Percentiles rank a stretch among this genome's conserved stretches.
Evolutionary conservation across 2,329 filamentous ascomycete species (phyloP).

Genomic region (Alternaria tenuissima): DNA sequence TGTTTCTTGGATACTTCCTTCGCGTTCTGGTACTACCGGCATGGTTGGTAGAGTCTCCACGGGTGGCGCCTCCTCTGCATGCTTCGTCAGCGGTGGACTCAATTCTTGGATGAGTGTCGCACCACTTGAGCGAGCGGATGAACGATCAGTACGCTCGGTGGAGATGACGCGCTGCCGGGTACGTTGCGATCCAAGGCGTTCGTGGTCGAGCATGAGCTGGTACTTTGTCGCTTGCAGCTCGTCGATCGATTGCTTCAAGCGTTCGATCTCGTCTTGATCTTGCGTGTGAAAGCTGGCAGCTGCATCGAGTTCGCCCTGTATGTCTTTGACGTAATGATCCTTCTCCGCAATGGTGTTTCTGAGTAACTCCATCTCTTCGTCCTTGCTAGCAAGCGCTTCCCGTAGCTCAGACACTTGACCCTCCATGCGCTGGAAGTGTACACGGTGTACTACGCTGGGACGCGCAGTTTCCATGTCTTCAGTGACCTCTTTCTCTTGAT

Average conservation of each 20-base stretch:
- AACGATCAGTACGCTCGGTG: constrained; percentile 32
- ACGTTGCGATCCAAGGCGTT: constrained; percentile 36
- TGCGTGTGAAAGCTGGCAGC: constrained; percentile 25
- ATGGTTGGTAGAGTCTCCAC: constrained; percentile 15
- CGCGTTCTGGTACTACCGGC: constrained; percentile 11
- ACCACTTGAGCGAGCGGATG: constrained; percentile 40
- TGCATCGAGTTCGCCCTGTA: constrained; percentile 29
- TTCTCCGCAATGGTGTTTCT: constrained; percentile 26
- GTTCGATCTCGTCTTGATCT: constrained; percentile 39
- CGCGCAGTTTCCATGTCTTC: constrained; percentile 41
- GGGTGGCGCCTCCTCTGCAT: constrained; percentile 22
- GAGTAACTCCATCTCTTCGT: constrained; percentile 32
- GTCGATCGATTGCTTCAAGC: constrained; percentile 30
- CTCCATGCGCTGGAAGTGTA: constrained; percentile 47
- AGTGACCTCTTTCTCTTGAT: constrained; percentile 37
- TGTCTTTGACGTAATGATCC: constrained; percentile 27
- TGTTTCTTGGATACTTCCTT: constrained; percentile 30
- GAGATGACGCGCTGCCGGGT: constrained; percentile 31
- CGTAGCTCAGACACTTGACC: constrained; percentile 39
- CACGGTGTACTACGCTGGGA: constrained; percentile 44
- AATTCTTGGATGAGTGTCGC: constrained; percentile 43
- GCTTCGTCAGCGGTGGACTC: constrained; percentile 24
- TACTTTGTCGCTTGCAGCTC: constrained; percentile 41
- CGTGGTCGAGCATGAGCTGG: constrained; percentile 45
- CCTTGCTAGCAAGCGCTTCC: constrained; percentile 29